phyloP scores from a whole-genome alignment of 371 early-diverging fungal species.

The Mucor racemosus region DNA sequence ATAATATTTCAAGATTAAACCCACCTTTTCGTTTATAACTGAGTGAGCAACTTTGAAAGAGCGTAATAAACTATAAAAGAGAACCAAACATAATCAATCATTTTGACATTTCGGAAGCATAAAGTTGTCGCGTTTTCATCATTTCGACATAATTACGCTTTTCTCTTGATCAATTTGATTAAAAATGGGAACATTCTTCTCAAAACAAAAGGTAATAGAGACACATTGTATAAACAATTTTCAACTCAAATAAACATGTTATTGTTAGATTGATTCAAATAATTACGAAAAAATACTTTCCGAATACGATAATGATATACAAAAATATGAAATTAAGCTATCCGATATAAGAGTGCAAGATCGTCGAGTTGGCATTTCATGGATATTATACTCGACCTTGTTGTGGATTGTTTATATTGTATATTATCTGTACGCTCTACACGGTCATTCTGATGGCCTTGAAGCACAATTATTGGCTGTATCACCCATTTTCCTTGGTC shows the following conservation, averaged over 20 bases:
- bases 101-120: no score
- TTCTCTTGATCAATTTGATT: not conserved
- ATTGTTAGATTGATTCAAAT: constrained; percentile 32
- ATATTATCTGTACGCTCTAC: constrained; percentile 32
- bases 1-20: no score
- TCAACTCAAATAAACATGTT: not conserved
- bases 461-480: not conserved
- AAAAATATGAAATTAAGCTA: constrained; percentile 67
- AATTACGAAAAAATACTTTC: constrained; percentile 83
- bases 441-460: constrained; percentile 8
- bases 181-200: constrained; percentile 11
- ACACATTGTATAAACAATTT: not conserved
- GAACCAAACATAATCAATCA: no score
- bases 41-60: no score
- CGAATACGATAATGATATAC: constrained; percentile 74
- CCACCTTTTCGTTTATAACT: no score
- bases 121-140: no score
- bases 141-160: not conserved
- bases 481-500: constrained; percentile 1
- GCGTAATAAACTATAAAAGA: no score
- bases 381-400: constrained; percentile 70
- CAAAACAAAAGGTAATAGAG: constrained; percentile 4
- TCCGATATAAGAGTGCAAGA: constrained; percentile 64
- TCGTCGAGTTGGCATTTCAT: constrained; percentile 60
- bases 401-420: constrained; percentile 67